Percentiles rank a stretch among this genome's conserved stretches.
Conservation (phyloP, 148 eudicot species). For the Diospyros lotus region DNA sequence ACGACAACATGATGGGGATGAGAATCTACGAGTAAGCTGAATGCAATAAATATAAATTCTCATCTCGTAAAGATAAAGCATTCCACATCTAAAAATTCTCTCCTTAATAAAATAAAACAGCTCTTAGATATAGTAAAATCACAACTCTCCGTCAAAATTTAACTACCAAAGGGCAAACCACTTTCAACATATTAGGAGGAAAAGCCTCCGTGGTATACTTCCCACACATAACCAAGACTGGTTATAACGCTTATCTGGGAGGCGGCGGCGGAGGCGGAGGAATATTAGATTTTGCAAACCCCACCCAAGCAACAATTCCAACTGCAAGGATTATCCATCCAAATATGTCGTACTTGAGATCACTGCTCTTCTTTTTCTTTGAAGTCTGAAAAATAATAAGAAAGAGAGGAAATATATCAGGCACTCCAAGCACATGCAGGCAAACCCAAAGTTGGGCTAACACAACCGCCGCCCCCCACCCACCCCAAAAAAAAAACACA, state of each 20-base stretch:
- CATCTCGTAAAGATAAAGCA: too few species aligned
- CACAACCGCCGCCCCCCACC: too few species aligned
- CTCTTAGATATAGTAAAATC: background rate
- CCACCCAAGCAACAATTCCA: conserved; percentile 70
- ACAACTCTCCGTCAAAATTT: background rate
- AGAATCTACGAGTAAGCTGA: too few species aligned
- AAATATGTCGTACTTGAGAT: conserved; percentile 47
- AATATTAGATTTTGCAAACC: conserved; percentile 61
- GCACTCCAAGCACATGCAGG: too few species aligned
- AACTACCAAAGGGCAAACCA: background rate
- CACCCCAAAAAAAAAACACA: too few species aligned
- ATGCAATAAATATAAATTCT: too few species aligned
- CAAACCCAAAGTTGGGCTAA: too few species aligned
- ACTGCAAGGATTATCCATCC: conserved; percentile 69
- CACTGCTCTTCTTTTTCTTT: conserved; percentile 41
- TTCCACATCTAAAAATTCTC: background rate
- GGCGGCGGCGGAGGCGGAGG: conserved; percentile 78
- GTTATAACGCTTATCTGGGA: too few species aligned
- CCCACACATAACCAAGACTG: background rate
- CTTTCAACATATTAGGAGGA: background rate
- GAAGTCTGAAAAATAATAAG: conserved; percentile 27
- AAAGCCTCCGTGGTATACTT: background rate
- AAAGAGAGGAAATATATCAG: too few species aligned
- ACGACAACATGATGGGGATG: too few species aligned
- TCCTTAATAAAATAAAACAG: background rate